Evolutionary conservation across 1,284 basidiomycete species (phyloP), one percentile per base, ranked within the genome.

Genomic region (Grifola frondosa): DNA sequence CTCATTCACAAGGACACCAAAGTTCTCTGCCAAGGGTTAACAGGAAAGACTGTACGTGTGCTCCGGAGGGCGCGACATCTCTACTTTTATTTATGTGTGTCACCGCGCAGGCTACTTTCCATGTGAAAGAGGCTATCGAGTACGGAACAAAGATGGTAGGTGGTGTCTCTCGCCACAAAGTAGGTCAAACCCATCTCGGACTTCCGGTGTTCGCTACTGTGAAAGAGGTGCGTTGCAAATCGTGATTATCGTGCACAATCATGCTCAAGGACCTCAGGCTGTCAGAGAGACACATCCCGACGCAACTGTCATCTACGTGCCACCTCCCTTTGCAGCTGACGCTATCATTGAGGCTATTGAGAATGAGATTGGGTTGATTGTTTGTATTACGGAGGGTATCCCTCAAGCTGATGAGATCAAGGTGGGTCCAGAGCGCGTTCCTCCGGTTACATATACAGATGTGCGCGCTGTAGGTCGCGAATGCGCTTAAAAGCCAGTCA

Each of bases 81-180:
- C n/a, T n/a, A 2, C 20, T 21, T n/a, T 26, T 26, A 21, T 40
- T 50, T 21, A 51, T 33, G 21, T 36, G 12, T 26, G 21, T 22
- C 33, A 29, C 16, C n/a, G 13, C 20, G 21, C 56, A 97, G 94
- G 96, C 87, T 58, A 98, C 96, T 57, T 99, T 99, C 81, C 97
- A 99, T 77, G 84, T 85, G 53, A 88, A 81, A 65, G 94, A 98
- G 70, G 94, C 97, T 36, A 71, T 99, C 53, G 91, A 84, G 38
- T 99, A 93, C 66, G 95, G 95, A 24, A 99, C 97, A 48, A 90
- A 88, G 49, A 93, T 99, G 84, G 92, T 99, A 48, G 97, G 96
- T 47, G 97, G 97, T 62, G 94, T 97, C 42, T 95, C 92, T 28
- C 97, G 96, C 39, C 97, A 91, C 75, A 99, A 98, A 71, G 97